Percentiles rank a stretch among this genome's conserved stretches.
phyloP scores from a whole-genome alignment of 179 eudicot genomes.

The Pouteria campechiana region DNA sequence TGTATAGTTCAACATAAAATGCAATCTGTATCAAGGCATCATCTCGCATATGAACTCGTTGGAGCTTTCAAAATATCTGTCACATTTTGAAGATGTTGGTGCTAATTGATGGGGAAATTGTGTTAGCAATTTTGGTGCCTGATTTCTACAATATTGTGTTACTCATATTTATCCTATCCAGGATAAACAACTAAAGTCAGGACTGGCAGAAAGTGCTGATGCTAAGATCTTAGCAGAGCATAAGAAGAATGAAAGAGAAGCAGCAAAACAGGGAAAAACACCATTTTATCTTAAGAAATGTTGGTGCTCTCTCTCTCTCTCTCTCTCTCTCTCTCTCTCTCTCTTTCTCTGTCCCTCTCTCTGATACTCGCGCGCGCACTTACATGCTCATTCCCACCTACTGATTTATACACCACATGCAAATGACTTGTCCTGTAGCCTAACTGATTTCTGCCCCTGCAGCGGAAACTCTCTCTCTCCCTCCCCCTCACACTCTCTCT shows the following conservation, averaged over 20 bases:
- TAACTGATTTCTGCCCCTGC: slow-evolving; percentile 10
- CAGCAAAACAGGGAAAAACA: slow-evolving; percentile 80
- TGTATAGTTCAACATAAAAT: too few species aligned
- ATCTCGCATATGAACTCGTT: too few species aligned
- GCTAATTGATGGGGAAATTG: too few species aligned
- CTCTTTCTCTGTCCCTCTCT: background rate
- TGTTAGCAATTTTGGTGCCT: too few species aligned
- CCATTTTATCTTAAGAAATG: slow-evolving; percentile 88
- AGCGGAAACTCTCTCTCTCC: too few species aligned
- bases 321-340: slow-evolving; percentile 3
- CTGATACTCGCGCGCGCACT: background rate
- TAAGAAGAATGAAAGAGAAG: slow-evolving; percentile 85
- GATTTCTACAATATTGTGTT: too few species aligned
- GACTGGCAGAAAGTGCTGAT: slow-evolving; percentile 36
- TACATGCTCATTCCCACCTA: background rate
- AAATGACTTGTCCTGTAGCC: background rate
- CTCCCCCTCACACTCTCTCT: too few species aligned
- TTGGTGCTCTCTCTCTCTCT: slow-evolving; percentile 18
- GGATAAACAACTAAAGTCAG: slow-evolving; percentile 72
- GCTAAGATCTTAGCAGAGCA: slow-evolving; percentile 62
- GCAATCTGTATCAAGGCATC: too few species aligned
- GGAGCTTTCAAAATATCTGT: too few species aligned
- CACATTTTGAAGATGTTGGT: too few species aligned
- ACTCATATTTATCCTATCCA: too few species aligned
- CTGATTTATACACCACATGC: background rate